These are phyloP conservation scores for Bretschneidera sinensis DNA, from an alignment of 345 rosid genomes.

Conservation along the genomic window DNA sequence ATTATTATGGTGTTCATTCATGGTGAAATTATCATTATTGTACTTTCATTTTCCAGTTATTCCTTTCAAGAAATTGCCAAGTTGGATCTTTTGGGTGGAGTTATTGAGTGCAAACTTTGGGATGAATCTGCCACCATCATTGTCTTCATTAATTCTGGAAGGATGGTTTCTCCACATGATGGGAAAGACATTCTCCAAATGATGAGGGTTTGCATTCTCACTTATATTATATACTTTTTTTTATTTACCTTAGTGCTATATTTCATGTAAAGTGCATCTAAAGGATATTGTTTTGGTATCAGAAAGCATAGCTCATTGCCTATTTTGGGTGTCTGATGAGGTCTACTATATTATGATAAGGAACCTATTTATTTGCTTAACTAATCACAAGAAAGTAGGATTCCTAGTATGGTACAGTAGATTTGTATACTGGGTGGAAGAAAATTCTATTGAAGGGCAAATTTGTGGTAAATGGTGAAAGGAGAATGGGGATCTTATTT, in stretches of 20 bases:
- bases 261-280: too few relatives aligned
- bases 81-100: constrained; percentile 45
- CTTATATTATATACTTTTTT: neutral
- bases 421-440: too few relatives aligned
- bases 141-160: constrained; percentile 40
- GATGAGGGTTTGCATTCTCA: constrained; percentile 45
- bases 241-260: too few relatives aligned
- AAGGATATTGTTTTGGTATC: neutral
- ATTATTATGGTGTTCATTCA: neutral
- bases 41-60: constrained; percentile 35
- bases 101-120: constrained; percentile 61
- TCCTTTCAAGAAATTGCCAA: constrained; percentile 43
- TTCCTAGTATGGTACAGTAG: too few relatives aligned
- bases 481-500: too few relatives aligned
- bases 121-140: constrained; percentile 46
- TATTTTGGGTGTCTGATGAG: neutral
- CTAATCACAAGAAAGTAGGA: too few relatives aligned
- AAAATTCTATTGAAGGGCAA: too few relatives aligned
- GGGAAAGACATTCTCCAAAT: constrained; percentile 47
- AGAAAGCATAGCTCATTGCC: neutral
- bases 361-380: neutral
- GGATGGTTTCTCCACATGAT: constrained; percentile 45
- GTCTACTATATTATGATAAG: neutral
- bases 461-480: too few relatives aligned
- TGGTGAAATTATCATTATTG: constrained; percentile 3